Base-by-base conservation (phyloP, 495 filamentous ascomycete species). In the Penicillium cataractarum region DNA sequence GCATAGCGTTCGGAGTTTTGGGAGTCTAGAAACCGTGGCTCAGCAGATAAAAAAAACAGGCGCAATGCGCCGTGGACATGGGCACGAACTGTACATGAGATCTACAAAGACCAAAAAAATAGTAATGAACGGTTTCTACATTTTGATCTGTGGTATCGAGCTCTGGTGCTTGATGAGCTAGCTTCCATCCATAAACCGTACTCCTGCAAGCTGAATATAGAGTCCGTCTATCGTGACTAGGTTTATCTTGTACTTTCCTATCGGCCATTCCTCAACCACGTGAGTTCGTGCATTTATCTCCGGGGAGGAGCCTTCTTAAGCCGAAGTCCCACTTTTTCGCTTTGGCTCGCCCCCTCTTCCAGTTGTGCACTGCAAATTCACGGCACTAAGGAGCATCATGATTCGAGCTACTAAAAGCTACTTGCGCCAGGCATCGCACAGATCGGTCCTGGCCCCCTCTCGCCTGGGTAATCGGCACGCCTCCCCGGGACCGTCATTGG, bases 1-100 rank as follows among this genome's bases (percentile, higher is more conserved):
- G 77, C 76, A 80, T 81, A 80, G 77, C 78, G 77, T 68, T 65
- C 51, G 65, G 67, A 66, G 67, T 69, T 69, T 44, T 69, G 63
- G 63, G 64, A 57, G 55, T 66, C 49, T 61, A 52, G 63, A 66
- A 64, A 66, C 64, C 67, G 64, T 53, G 60, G 64, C 64, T 66
- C 61, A 61, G 49, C 6, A 44, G 26, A 48, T 46, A 40, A 62
- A n/a, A 63, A 60, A 57, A 48, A 31, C 31, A 42, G 49, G 42
- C 40, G 57, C 48, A 55, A 53, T 54, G 29, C 53, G 32, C 56
- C 60, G 61, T 50, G 56, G 48, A 58, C 59, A 57, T 53, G 58
- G 63, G 54, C 65, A 57, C 55, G 55, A 61, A 68, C 40, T 70
- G 67, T 68, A 72, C 58, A 70, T 70, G 57, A 64, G 48, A 62